Evolutionary conservation across 805 yeast species (phyloP).

Genomic region (Pichia gijzeniarum): DNA sequence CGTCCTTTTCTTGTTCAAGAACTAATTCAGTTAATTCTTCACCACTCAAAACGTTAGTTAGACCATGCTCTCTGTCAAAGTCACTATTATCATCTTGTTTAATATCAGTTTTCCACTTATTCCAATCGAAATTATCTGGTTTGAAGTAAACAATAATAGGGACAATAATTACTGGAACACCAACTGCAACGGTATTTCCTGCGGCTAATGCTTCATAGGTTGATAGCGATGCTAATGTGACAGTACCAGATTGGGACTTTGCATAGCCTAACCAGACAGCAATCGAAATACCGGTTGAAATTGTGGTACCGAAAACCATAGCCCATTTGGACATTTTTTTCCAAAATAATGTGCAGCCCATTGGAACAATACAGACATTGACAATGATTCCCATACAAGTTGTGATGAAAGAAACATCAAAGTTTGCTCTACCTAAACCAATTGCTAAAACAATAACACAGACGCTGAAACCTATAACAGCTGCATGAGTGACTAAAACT

Average conservation of each 20-base stretch:
- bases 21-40: conserved; percentile 27
- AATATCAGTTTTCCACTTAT: conserved; percentile 36
- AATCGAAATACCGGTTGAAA: conserved; percentile 41
- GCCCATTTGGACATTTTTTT: conserved; percentile 39
- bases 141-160: conserved; percentile 40
- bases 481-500: conserved; percentile 38
- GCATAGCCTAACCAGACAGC: conserved; percentile 36
- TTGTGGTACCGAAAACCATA: conserved; percentile 37
- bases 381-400: conserved; percentile 47
- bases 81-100: conserved; percentile 36
- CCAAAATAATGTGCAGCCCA: conserved; percentile 42
- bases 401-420: conserved; percentile 48
- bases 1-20: conserved; percentile 19
- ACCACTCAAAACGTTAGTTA: conserved; percentile 24
- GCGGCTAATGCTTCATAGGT: conserved; percentile 49
- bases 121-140: conserved; percentile 48
- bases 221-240: conserved; percentile 33
- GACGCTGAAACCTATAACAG: conserved; percentile 39
- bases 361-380: conserved; percentile 49
- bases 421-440: conserved; percentile 44
- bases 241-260: conserved; percentile 22
- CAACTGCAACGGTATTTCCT: conserved; percentile 51
- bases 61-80: conserved; percentile 28
- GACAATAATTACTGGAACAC: conserved; percentile 39
- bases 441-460: conserved; percentile 44